Conservation (phyloP, 202 grass and related monocot species). For the Panicum virgatum region DNA sequence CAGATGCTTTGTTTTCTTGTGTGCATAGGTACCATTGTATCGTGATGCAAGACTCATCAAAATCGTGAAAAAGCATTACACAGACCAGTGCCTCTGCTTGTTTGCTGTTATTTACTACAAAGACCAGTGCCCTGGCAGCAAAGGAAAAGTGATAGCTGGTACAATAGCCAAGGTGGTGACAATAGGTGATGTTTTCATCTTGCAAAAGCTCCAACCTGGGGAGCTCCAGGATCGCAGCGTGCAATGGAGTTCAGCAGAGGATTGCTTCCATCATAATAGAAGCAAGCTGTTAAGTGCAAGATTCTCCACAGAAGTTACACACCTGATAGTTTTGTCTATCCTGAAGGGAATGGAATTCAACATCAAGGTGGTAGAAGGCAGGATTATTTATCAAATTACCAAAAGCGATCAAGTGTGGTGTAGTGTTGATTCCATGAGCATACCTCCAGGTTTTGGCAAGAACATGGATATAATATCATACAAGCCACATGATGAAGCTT, state of each 20-base stretch:
- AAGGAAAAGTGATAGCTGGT: constrained; percentile 33
- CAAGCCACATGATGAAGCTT: constrained; percentile 15
- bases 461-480: constrained; percentile 67
- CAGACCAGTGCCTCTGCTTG: constrained; percentile 56
- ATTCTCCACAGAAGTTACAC: constrained; percentile 64
- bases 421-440: constrained; percentile 31
- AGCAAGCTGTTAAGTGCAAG: constrained; percentile 58
- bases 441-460: constrained; percentile 41
- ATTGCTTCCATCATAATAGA: constrained; percentile 53
- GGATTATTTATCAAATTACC: constrained; percentile 58
- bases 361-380: constrained; percentile 59
- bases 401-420: constrained; percentile 33
- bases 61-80: constrained; percentile 51
- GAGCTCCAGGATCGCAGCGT: constrained; percentile 44
- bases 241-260: constrained; percentile 45
- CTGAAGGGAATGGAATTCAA: constrained; percentile 67
- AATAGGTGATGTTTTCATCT: constrained; percentile 56
- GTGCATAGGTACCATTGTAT: constrained; percentile 44
- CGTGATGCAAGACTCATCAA: constrained; percentile 76
- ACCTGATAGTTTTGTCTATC: constrained; percentile 67
- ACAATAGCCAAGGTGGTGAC: constrained; percentile 45
- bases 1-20: constrained; percentile 1
- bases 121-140: constrained; percentile 35
- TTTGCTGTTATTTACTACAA: constrained; percentile 56
- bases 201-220: constrained; percentile 60